Base-by-base conservation (phyloP, 2,329 filamentous ascomycete species). In the Fusarium sp. region DNA sequence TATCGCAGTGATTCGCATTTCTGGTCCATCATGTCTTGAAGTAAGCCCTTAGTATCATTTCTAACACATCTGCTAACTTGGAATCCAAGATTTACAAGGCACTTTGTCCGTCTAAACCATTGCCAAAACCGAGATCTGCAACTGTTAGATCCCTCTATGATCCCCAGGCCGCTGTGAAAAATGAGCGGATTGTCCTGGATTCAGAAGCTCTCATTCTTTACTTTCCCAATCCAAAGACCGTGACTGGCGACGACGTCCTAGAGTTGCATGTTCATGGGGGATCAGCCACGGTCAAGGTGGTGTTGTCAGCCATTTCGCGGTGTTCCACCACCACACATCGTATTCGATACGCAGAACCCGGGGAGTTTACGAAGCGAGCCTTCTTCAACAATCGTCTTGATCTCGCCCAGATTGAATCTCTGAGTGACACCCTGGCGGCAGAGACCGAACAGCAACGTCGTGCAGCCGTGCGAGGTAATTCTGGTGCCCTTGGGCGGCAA, bases 181-280 rank as follows among this genome's bases (percentile, higher is more conserved):
- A 61, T 23, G 56, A 57, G 20, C 32, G 73, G 19, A 78, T 91
- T 81, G 86, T 97, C 43, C 79, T 89, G 32, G 96, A 99, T 75
- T 87, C 93, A 0, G 87, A 89, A 50, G 92, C 96, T 1, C 79
- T 98, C 14, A 84, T 97, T 3, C 85, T 98, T 27, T 92, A 91
- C 79, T 97, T 98, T 70, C 92, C 93, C 0, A 84, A 82, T 0
- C 94, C 95, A 0, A 87, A 87, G 48, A 97, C 94, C 0, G 93
- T 93, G 10, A 99, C 96, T 0, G 96, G 96, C 30, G 94, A 98
- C 76, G 93, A 97, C 75, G 84, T 98, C 2, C 85, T 99, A 3
- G 96, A 99, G 77, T 80, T 99, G 7, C 96, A 99, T 73, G 87
- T 97, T n/a, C 96, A 99, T 75, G 96, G 96, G 27, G 95, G 96